Conservation (phyloP, 139 green algal species). For the Chlorella ohadii region DNA sequence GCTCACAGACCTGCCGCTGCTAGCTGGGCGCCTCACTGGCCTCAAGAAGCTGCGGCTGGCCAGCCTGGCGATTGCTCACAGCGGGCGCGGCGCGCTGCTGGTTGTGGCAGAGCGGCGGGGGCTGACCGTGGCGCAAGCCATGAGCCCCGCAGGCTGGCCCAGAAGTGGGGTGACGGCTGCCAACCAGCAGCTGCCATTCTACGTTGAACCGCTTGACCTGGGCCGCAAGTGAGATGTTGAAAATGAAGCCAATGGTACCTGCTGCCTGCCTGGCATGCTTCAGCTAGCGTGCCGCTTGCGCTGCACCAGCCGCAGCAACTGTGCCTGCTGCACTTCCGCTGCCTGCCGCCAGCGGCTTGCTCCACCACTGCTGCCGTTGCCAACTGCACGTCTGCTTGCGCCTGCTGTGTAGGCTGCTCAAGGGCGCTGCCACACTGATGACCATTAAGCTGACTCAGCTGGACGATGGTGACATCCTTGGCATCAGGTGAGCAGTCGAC, state of each 20-base stretch:
- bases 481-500: neutral
- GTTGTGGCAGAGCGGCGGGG: neutral
- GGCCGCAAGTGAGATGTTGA: neutral
- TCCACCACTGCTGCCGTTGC: no score
- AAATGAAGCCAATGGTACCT: no score
- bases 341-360: no score
- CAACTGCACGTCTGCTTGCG: no score
- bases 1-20: neutral
- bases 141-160: neutral
- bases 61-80: neutral
- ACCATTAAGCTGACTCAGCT: neutral
- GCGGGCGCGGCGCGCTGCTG: neutral
- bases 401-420: neutral
- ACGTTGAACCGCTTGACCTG: neutral
- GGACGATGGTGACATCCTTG: conserved; percentile 13
- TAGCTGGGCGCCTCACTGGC: neutral
- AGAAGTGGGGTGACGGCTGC: neutral
- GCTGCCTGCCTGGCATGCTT: no score
- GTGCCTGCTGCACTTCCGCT: no score
- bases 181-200: neutral
- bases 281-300: no score
- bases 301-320: no score
- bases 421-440: neutral
- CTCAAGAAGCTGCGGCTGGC: neutral
- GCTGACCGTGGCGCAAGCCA: no score